Percentiles rank a stretch among this genome's conserved stretches.
Evolutionary conservation across 345 rosid species (phyloP).

Genomic region (Eucalyptus sp.): DNA sequence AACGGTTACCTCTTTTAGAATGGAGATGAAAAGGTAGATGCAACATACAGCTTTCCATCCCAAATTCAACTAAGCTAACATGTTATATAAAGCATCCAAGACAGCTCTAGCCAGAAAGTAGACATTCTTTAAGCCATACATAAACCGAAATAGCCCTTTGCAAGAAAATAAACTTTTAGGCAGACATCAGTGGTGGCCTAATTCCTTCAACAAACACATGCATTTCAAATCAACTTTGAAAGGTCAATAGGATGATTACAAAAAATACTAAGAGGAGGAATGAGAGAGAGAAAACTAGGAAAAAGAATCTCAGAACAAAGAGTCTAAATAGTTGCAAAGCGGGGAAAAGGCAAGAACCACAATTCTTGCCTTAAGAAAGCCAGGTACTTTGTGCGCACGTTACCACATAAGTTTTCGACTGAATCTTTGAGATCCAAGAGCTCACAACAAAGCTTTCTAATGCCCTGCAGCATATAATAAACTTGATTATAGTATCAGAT

Average conservation of each 20-base stretch:
- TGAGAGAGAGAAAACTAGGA: neutral
- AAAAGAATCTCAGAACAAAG: neutral
- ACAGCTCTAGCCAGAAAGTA: neutral
- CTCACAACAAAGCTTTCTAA: slow-evolving; percentile 89
- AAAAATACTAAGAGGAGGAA: neutral
- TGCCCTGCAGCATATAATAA: slow-evolving; percentile 46
- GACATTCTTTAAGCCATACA: neutral
- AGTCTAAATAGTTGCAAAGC: neutral
- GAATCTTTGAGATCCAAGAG: slow-evolving; percentile 96
- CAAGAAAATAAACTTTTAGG: neutral
- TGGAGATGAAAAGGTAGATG: neutral
- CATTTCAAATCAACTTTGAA: neutral
- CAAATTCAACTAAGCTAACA: neutral
- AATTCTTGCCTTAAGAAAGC: slow-evolving; percentile 66
- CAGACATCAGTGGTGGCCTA: neutral
- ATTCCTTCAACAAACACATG: neutral
- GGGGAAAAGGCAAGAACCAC: neutral
- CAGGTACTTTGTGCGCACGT: slow-evolving; percentile 63
- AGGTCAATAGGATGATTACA: neutral
- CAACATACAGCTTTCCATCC: neutral
- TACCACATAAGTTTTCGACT: slow-evolving; percentile 78
- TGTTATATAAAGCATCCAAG: neutral
- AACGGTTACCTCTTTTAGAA: neutral
- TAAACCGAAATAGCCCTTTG: neutral
- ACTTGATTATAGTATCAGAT: neutral